Base-by-base conservation (phyloP, 768 basidiomycete species). In the Boletus speciosus region DNA sequence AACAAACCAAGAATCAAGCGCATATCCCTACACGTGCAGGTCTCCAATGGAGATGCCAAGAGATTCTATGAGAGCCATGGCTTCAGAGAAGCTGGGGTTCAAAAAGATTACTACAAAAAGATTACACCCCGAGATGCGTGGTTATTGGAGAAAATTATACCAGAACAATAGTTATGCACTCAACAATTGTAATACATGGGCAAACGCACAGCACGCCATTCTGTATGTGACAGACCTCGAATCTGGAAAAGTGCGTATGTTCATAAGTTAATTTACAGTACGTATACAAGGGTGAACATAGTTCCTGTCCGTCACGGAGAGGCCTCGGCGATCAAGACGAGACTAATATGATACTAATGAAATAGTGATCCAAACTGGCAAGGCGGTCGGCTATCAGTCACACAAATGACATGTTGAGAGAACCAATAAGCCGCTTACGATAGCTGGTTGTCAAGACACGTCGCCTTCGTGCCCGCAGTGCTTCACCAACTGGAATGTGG, bases 21-120 rank as follows among this genome's bases (percentile, higher is more conserved):
- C 53, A 81, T 93, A 61, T 93, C 86, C 66, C 78, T 94, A 48
- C 93, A 95, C 66, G 93, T 95, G 2, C 93, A 95, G 65, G 76
- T 84, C n/a, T 88, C 86, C 37, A 95, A 94, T 64, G 71, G 70
- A 32, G 81, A 78, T 15, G 92, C 89, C 25, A 91, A 86, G 73
- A 74, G 70, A 51, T 94, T 94, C 70, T 95, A 94, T 69, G 88
- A 91, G 71, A 77, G 78, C 41, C 85, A 93, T 62, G 93, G 88
- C 8, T 95, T 95, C 75, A 74, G 71, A 51, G 84, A 90, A 69
- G 75, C 80, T 21, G 79, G 77, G 21, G 58, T 87, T 31, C 81
- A 87, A 50, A 75, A 86, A 63, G 78, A 82, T 57, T 95, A 95
- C 72, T 95, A 95, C 81, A 93, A 91, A 73, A 94, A 91, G 70